A percentile compares a stretch with the other conserved stretches of the same genome.
phyloP scores from a whole-genome alignment of 129 eudicot genomes.

The Saussurea involucrata region DNA sequence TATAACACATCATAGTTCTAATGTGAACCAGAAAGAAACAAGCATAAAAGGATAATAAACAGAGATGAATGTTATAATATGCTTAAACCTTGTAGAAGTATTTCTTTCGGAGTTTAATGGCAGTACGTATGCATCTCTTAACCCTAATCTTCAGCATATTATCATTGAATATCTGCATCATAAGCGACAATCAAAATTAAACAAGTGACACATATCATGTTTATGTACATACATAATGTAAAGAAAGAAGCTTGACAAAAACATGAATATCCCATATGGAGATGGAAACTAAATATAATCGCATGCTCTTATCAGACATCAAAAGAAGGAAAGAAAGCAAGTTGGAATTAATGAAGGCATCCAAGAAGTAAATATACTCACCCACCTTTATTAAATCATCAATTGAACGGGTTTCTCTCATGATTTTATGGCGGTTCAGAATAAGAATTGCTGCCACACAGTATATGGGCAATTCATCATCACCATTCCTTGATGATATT shows the following conservation, averaged over 20 bases:
- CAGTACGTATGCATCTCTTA: slow-evolving; percentile 83
- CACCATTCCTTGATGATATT: slow-evolving; percentile 58
- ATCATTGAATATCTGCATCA: slow-evolving; percentile 93
- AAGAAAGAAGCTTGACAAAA: background rate
- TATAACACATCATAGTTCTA: slow-evolving; percentile 6
- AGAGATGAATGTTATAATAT: slow-evolving; percentile 6
- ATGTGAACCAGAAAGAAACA: slow-evolving; percentile 5
- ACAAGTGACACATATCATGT: background rate
- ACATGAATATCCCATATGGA: background rate
- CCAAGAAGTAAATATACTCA: slow-evolving; percentile 2
- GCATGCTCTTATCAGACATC: slow-evolving; percentile 54
- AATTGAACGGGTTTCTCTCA: slow-evolving; percentile 77
- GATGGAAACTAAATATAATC: slow-evolving; percentile 12
- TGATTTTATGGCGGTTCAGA: slow-evolving; percentile 82
- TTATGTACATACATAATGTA: background rate
- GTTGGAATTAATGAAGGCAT: background rate
- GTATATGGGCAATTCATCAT: slow-evolving; percentile 85
- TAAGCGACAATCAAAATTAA: slow-evolving; percentile 3
- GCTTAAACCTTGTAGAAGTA: slow-evolving; percentile 80
- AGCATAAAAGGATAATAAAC: slow-evolving; percentile 1
- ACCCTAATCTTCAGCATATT: slow-evolving; percentile 93
- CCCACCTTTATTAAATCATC: slow-evolving; percentile 96
- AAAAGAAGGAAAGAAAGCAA: background rate
- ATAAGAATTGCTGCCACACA: slow-evolving; percentile 89
- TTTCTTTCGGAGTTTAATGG: slow-evolving; percentile 93